Evolutionary conservation across 345 rosid genomes (phyloP).

Genomic region (Kernera saxatilis): DNA sequence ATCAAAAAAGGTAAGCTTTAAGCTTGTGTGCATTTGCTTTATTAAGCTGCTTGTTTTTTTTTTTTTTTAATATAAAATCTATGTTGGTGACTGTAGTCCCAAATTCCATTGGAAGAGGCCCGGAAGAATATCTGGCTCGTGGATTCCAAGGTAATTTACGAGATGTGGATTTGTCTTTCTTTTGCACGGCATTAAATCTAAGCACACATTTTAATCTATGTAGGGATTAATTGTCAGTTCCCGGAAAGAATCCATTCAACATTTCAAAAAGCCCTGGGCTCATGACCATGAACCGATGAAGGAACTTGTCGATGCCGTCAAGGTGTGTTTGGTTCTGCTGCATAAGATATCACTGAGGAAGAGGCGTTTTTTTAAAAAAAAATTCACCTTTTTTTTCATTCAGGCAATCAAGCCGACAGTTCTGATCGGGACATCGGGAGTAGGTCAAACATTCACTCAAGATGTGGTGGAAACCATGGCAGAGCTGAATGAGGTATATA

Average conservation of each 20-base stretch:
- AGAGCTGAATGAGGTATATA: conserved; percentile 64
- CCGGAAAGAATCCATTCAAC: conserved; percentile 79
- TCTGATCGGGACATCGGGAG: conserved; percentile 92
- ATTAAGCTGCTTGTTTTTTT: conserved; percentile 11
- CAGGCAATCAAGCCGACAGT: conserved; percentile 91
- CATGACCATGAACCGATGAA: conserved; percentile 75
- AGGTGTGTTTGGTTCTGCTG: conserved; percentile 40
- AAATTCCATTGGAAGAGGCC: conserved; percentile 67
- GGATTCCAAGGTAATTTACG: conserved; percentile 73
- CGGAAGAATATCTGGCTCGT: conserved; percentile 88
- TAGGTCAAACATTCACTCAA: conserved; percentile 79
- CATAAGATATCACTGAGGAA: neutral
- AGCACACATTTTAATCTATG: conserved; percentile 1
- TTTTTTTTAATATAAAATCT: conserved; percentile 8
- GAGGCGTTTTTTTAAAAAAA: neutral
- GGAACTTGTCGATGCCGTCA: conserved; percentile 66
- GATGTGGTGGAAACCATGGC: conserved; percentile 91
- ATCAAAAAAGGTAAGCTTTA: conserved; percentile 63
- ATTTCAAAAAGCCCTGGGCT: conserved; percentile 97
- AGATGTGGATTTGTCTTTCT: neutral
- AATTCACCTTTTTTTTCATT: neutral
- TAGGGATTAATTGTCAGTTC: conserved; percentile 90
- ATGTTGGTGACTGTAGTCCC: conserved; percentile 45
- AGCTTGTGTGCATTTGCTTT: neutral
- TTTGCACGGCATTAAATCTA: neutral